phyloP scores from a whole-genome alignment of 1,284 basidiomycete species.

The Naganishia albida region DNA sequence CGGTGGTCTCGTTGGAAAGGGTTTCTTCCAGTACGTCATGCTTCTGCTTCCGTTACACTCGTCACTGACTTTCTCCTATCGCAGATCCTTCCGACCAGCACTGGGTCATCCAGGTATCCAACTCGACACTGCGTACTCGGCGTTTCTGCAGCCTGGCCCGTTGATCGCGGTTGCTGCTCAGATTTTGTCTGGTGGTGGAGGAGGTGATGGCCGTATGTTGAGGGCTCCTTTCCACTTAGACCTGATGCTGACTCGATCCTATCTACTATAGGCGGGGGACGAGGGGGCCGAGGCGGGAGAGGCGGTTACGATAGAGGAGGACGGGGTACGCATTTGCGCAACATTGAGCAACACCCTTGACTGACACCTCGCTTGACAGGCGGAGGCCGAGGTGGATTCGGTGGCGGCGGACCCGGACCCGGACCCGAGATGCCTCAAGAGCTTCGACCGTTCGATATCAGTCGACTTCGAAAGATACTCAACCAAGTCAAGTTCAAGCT shows the following conservation, averaged over 20 bases:
- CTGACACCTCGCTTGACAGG: too few species aligned
- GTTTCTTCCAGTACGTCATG: slow-evolving; percentile 50
- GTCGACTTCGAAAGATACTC: slow-evolving; percentile 46
- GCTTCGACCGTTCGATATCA: slow-evolving; percentile 41
- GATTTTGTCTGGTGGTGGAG: slow-evolving; percentile 43
- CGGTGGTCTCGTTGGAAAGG: slow-evolving; percentile 49
- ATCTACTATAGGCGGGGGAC: slow-evolving; percentile 6
- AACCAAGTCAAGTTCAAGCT: slow-evolving; percentile 35
- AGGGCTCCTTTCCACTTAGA: not conserved
- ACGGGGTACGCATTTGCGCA: too few species aligned
- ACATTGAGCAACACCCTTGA: too few species aligned
- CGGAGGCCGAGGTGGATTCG: slow-evolving; percentile 27
- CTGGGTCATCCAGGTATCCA: slow-evolving; percentile 42
- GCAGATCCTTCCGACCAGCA: slow-evolving; percentile 48
- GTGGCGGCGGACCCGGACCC: slow-evolving; percentile 34
- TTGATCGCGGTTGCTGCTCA: slow-evolving; percentile 43
- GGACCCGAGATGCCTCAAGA: slow-evolving; percentile 36
- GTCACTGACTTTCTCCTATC: slow-evolving; percentile 4
- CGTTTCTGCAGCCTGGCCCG: slow-evolving; percentile 48
- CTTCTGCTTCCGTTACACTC: slow-evolving; percentile 6
- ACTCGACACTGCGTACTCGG: slow-evolving; percentile 53
- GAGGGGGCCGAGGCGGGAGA: slow-evolving; percentile 19
- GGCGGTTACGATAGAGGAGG: slow-evolving; percentile 27
- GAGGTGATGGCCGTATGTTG: slow-evolving; percentile 36
- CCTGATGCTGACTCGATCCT: not conserved